Base-by-base conservation (phyloP, 306 rosid species). In the Quercus glauca region DNA sequence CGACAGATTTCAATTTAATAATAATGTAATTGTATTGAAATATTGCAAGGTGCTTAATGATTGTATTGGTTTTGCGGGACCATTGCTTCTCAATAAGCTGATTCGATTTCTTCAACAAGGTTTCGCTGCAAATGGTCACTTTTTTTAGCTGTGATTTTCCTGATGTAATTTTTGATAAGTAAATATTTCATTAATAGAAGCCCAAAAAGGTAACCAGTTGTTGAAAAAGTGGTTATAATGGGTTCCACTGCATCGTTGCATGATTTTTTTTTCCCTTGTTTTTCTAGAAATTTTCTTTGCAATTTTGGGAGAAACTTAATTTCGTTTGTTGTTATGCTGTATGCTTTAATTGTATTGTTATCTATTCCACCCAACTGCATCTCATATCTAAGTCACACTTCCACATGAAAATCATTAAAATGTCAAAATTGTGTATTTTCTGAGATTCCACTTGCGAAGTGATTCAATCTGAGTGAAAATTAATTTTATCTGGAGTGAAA, bases 81-180 rank as follows among this genome's bases (percentile, higher is more conserved):
- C 99, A 8, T 73, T 94, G 92, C 97, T 94, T 83, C 99, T 94
- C 90, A 94, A 94, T 85, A 92, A 83, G 88, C 88, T 94, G 76
- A 94, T 94, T 85, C 83, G 63, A 78, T 91, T 85, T 89, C 99
- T 94, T 79, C 97, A 94, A 80, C 87, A 88, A 92, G 97, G 97
- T 92, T 64, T 78, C 74, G 75, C 73, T 67, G 59, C 87, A 51
- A 58, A 76, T 53, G 49, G 65, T 76, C 80, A 75, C 45, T 73
- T 65, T 81, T 77, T 83, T 60, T 60, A 41, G 28, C 18, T 57
- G 52, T 75, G 84, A 73, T 71, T 70, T 49, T 75, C 80, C 65
- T 53, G 69, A 21, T 71, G 78, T 41, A 41, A 7, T 41, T 41
- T 41, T 41, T 41, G 45, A 41, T 41, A 7, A 41, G 45, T 41